phyloP scores from a whole-genome alignment of 129 eudicot genomes.

The Chrysanthemum lavandulifolium region DNA sequence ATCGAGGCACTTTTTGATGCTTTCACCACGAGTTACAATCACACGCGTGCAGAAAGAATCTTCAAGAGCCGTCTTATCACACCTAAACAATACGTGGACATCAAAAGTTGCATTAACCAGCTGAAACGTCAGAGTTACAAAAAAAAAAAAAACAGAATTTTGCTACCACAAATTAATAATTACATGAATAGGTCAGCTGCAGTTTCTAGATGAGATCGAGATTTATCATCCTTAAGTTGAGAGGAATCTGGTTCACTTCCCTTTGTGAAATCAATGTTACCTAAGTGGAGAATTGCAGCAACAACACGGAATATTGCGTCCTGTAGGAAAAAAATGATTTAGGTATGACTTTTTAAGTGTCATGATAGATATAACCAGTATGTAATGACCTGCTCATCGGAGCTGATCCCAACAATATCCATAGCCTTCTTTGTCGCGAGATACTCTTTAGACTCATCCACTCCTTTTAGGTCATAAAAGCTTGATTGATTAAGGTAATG shows the following conservation, averaged over 20 bases:
- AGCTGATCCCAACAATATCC: conserved; percentile 79
- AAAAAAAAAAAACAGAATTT: background rate
- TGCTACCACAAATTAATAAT: conserved; percentile 1
- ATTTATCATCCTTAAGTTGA: conserved; percentile 81
- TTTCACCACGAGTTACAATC: conserved; percentile 90
- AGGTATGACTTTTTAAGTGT: background rate
- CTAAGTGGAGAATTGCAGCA: conserved; percentile 95
- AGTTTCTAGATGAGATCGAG: conserved; percentile 69
- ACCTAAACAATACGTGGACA: conserved; percentile 46
- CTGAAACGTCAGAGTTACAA: background rate
- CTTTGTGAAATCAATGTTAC: conserved; percentile 78
- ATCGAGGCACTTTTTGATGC: conserved; percentile 82
- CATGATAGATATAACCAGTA: background rate
- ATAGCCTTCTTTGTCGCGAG: conserved; percentile 82
- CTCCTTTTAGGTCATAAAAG: conserved; percentile 56
- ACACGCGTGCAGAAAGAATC: conserved; percentile 91
- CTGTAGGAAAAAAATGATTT: conserved; percentile 37
- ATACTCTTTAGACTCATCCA: conserved; percentile 71
- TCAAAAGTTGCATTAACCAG: conserved; percentile 6
- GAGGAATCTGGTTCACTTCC: conserved; percentile 80
- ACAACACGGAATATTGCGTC: conserved; percentile 93
- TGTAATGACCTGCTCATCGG: conserved; percentile 72
- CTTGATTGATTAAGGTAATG: conserved; percentile 83
- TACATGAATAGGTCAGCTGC: conserved; percentile 85
- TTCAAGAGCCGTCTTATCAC: conserved; percentile 75